A percentile compares a stretch with the other conserved stretches of the same genome.
phyloP scores from a whole-genome alignment of 108 stramenopile genomes.

The Pseudonitzschia multistriata region DNA sequence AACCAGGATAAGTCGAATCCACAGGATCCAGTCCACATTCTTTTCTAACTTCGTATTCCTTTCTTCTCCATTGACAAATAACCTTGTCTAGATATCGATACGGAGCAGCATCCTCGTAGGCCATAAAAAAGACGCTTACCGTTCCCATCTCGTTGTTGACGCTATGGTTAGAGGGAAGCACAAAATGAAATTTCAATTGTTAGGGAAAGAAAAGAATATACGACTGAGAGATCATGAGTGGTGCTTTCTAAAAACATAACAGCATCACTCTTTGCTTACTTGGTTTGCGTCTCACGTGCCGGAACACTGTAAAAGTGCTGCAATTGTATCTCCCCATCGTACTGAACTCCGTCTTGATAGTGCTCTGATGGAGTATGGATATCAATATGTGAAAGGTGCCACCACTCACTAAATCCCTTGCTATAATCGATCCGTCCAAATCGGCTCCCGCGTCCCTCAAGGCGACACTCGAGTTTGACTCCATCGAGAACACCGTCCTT shows the following conservation, averaged over 20 bases:
- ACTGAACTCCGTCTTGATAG: slow-evolving; percentile 46
- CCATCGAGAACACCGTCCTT: slow-evolving; percentile 20
- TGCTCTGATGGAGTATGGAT: slow-evolving; percentile 49
- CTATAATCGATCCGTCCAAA: slow-evolving; percentile 45
- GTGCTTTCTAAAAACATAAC: not conserved
- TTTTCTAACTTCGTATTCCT: slow-evolving; percentile 40
- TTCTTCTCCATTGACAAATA: slow-evolving; percentile 49
- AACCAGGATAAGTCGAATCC: slow-evolving; percentile 27
- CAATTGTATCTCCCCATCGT: slow-evolving; percentile 49
- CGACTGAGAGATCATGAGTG: not conserved
- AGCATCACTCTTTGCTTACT: not conserved
- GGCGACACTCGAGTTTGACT: slow-evolving; percentile 5
- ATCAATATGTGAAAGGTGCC: slow-evolving; percentile 46
- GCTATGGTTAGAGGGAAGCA: not conserved
- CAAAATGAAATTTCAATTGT: not conserved
- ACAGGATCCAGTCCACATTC: slow-evolving; percentile 39
- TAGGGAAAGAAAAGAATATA: not conserved
- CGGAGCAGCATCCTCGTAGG: slow-evolving; percentile 28
- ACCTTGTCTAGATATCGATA: slow-evolving; percentile 42
- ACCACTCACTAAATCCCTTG: slow-evolving; percentile 51
- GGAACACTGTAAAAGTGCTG: slow-evolving; percentile 39
- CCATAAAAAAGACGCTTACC: slow-evolving; percentile 40
- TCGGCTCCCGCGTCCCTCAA: slow-evolving; percentile 21
- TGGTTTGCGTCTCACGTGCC: not conserved
- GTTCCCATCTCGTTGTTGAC: slow-evolving; percentile 37